Base-by-base conservation (phyloP, 768 basidiomycete genomes). In the Xerocomellus intermedius region DNA sequence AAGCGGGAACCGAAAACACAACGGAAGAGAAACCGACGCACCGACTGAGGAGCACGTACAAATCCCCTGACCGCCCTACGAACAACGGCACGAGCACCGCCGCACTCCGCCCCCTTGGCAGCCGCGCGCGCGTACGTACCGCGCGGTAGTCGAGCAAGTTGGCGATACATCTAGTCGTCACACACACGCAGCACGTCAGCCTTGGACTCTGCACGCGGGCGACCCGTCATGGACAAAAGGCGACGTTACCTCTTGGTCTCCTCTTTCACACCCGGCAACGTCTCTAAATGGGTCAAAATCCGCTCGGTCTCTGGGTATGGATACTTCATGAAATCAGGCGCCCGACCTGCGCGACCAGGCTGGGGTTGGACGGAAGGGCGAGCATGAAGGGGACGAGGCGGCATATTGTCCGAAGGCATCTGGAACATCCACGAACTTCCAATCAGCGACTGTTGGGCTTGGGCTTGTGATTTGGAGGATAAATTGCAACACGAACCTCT, bases 61-160 rank as follows among this genome's bases (percentile, higher is more conserved):
- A 64, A 61, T 95, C 91, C 6, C 94, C 93, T 30, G 79, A 77
- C 8, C 93, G 76, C 0, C 94, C 94, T 3, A 93, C 84, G 56
- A 96, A 96, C 46, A 96, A 64, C 12, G 91, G 89, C 1, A 94
- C 87, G 10, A 94, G 79, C 1, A 94, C 91, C 0, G 89, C 89
- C 0, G 91, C 87, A 49, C 81, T 78, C 47, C 80, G 72, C 8
- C 82, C 78, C 13, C 82, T 77, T 0, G 89, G 89, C 48, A 81
- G 74, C 22, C 50, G 69, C 62, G 57, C 81, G 52, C 52, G 61
- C 64, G 36, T 72, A 8, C 35, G 61, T 14, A 43, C 59, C 38
- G 63, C 66, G 49, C 56, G 72, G 39, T 72, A 68, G 14, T 39
- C 6, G n/a, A 66, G 59, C 32, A 71, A 48, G 49, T 65, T 69